phyloP scores from a whole-genome alignment of 176 grass and related monocot genomes.

The Luzula sylvatica region DNA sequence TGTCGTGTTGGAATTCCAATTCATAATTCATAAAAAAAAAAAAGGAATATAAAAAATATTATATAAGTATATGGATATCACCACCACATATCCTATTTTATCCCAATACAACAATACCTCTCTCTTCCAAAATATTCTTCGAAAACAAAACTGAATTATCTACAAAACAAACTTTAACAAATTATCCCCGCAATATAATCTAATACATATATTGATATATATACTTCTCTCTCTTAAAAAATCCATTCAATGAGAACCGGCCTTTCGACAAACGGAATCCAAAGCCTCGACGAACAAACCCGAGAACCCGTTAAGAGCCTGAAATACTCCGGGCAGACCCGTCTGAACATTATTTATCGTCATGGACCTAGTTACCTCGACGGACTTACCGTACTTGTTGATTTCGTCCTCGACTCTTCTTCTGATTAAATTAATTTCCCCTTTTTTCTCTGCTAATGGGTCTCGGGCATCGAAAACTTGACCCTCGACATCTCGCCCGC shows the following conservation, averaged over 20 bases:
- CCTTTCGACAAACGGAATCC: slow-evolving; percentile 61
- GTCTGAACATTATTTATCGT: slow-evolving; percentile 98
- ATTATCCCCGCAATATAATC: slow-evolving; percentile 18
- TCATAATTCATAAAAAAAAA: no score
- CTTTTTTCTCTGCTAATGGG: slow-evolving; percentile 84
- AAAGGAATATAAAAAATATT: no score
- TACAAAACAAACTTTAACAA: slow-evolving; percentile 13
- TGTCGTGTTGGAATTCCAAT: not conserved
- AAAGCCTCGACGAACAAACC: slow-evolving; percentile 60
- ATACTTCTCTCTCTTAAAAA: slow-evolving; percentile 20
- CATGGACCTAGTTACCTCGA: slow-evolving; percentile 83
- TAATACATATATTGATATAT: no score
- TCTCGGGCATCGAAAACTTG: slow-evolving; percentile 74
- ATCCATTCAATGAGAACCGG: slow-evolving; percentile 40
- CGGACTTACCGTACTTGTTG: slow-evolving; percentile 57
- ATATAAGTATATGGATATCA: no score
- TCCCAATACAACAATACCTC: no score
- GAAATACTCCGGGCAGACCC: slow-evolving; percentile 90
- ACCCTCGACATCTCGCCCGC: slow-evolving; percentile 37
- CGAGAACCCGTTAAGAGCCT: slow-evolving; percentile 81
- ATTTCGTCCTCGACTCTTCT: slow-evolving; percentile 95
- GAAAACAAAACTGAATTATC: slow-evolving; percentile 21
- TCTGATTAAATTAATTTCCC: slow-evolving; percentile 51
- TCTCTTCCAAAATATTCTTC: not conserved
- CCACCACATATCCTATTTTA: no score